Evolutionary conservation across 441 rosid genomes (phyloP).

Genomic region (Croton setiger): DNA sequence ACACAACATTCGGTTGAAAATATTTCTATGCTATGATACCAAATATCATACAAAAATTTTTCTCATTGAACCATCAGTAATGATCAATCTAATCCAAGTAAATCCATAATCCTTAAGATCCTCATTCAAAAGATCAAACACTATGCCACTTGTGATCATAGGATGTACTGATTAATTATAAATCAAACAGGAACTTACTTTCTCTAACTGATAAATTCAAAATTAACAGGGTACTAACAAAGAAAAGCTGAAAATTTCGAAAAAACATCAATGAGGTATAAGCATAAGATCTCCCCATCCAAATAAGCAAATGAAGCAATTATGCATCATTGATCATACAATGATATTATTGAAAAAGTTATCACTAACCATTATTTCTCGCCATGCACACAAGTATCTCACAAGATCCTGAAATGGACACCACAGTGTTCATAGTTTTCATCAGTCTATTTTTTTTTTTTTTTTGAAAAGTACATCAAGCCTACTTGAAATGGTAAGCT

Average conservation of each 20-base stretch:
- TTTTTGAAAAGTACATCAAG: background rate
- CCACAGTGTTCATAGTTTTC: conserved; percentile 16
- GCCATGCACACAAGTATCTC: conserved; percentile 81
- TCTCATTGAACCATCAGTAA: background rate
- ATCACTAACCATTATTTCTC: conserved; percentile 84
- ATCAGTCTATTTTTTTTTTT: background rate
- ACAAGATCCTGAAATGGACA: conserved; percentile 60
- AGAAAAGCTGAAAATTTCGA: background rate
- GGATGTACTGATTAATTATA: background rate
- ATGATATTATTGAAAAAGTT: conserved; percentile 7
- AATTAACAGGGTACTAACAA: background rate
- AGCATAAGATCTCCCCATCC: background rate
- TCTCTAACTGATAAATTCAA: background rate
- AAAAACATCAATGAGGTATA: background rate
- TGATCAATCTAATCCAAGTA: conserved; percentile 4
- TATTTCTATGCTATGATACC: background rate
- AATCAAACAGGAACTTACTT: conserved; percentile 3
- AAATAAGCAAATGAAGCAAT: conserved; percentile 8
- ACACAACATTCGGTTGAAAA: conserved; percentile 5
- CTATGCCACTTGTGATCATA: background rate
- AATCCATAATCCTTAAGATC: background rate
- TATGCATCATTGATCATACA: conserved; percentile 6
- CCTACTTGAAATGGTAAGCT: conserved; percentile 8
- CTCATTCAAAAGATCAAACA: background rate
- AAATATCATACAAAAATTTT: background rate